A percentile compares a stretch with the other conserved stretches of the same genome.
Evolutionary conservation across 208 protist species (phyloP).

Genomic region (Leishmania gerbilli): DNA sequence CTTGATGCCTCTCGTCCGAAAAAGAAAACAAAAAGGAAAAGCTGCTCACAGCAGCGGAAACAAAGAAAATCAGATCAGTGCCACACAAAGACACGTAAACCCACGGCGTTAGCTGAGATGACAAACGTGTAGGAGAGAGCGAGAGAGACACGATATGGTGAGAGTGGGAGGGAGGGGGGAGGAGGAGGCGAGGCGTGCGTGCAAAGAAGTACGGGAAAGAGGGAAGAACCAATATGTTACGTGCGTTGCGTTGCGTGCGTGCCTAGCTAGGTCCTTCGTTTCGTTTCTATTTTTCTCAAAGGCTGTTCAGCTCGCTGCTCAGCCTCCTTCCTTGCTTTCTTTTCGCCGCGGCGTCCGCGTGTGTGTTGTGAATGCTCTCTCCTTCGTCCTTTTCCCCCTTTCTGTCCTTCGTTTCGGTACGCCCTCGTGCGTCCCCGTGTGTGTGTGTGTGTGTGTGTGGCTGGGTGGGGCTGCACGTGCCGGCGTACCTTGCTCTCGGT

Average conservation of each 20-base stretch:
- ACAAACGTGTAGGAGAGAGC: not conserved
- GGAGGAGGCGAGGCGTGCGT: too few relatives aligned
- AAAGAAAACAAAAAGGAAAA: not conserved
- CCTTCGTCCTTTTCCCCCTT: not conserved
- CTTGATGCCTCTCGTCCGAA: not conserved
- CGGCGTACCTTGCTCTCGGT: not conserved
- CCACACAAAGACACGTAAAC: not conserved
- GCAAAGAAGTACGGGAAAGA: not conserved
- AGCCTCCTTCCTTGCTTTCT: not conserved
- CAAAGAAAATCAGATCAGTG: not conserved
- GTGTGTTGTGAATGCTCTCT: not conserved
- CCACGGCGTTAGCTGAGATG: not conserved
- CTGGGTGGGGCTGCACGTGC: not conserved
- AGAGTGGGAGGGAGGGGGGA: not conserved
- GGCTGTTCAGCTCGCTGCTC: not conserved
- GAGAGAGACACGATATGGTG: not conserved
- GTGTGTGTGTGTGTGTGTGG: not conserved
- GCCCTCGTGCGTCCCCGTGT: not conserved
- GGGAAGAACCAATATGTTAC: not conserved
- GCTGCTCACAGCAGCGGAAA: not conserved
- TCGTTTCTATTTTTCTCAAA: not conserved
- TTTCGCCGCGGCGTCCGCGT: not conserved
- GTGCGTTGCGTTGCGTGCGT: not conserved
- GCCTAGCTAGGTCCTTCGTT: not conserved
- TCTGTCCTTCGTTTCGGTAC: not conserved